Evolutionary conservation across 2,329 filamentous ascomycete genomes (phyloP).

Genomic region (Cladosporium sp.): DNA sequence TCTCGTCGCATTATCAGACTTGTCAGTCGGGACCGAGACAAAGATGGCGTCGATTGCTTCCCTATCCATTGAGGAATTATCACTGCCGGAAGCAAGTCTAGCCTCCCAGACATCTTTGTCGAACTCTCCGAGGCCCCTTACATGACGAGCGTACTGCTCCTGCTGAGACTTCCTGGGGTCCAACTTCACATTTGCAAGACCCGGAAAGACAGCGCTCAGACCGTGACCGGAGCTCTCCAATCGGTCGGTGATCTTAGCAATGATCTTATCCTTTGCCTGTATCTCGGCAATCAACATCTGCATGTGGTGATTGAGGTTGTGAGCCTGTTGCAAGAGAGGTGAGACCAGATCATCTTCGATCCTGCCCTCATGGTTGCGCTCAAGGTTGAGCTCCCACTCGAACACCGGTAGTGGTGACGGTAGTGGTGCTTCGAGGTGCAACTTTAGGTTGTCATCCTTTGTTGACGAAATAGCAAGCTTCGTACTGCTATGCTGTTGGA

Average conservation of each 20-base stretch:
- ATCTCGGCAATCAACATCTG: constrained; percentile 47
- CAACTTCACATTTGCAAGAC: constrained; percentile 43
- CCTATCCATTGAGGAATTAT: not conserved
- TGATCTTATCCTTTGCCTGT: constrained; percentile 55
- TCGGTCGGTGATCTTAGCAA: constrained; percentile 55
- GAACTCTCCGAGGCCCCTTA: constrained; percentile 54
- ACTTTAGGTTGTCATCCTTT: constrained; percentile 31
- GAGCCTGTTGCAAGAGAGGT: constrained; percentile 49
- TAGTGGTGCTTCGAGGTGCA: constrained; percentile 58
- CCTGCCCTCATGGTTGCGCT: constrained; percentile 35
- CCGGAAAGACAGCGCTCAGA: constrained; percentile 54
- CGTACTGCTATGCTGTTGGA: constrained; percentile 37
- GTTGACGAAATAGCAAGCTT: constrained; percentile 28
- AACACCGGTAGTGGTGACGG: constrained; percentile 60
- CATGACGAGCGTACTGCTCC: constrained; percentile 49
- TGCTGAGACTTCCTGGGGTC: constrained; percentile 40
- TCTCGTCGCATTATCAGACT: not conserved
- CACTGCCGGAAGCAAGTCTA: not conserved
- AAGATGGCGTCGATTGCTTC: not conserved
- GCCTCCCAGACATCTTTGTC: constrained; percentile 43
- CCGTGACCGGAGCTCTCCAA: constrained; percentile 54
- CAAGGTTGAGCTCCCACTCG: constrained; percentile 61
- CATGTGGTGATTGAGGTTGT: constrained; percentile 45
- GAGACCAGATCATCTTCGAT: constrained; percentile 50
- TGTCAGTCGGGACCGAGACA: constrained; percentile 11